A percentile compares a stretch with the other conserved stretches of the same genome.
These are phyloP conservation scores for Eutrema heterophyllum DNA, from an alignment of 345 rosid species.

Conservation along the genomic window DNA sequence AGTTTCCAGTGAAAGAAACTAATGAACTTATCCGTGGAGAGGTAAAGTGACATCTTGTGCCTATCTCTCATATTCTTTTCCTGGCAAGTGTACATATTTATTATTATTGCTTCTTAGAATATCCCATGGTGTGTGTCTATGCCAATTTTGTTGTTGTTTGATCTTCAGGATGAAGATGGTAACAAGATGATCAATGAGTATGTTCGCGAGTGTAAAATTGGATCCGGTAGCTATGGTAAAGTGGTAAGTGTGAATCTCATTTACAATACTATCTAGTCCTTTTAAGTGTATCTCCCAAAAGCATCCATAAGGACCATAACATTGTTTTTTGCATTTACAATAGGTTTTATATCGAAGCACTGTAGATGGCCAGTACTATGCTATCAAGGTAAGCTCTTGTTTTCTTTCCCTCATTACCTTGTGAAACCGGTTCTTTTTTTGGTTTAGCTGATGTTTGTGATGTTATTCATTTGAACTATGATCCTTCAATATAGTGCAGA, in stretches of 20 bases:
- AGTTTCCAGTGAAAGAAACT: conserved; percentile 85
- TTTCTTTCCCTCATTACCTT: not conserved
- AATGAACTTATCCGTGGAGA: conserved; percentile 70
- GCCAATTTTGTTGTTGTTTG: not conserved
- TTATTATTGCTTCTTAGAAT: not conserved
- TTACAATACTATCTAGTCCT: not conserved
- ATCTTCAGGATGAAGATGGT: conserved; percentile 86
- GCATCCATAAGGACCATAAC: not conserved
- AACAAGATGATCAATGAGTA: conserved; percentile 85
- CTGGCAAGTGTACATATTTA: not conserved
- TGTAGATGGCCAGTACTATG: conserved; percentile 74
- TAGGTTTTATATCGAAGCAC: conserved; percentile 85
- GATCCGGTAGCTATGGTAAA: conserved; percentile 99
- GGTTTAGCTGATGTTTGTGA: not conserved
- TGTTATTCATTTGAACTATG: not conserved
- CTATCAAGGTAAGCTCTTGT: conserved; percentile 67
- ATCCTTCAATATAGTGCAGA: not conserved
- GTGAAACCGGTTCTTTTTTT: not conserved
- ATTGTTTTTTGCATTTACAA: not conserved
- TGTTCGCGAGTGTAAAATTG: conserved; percentile 77
- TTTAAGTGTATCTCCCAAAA: not conserved
- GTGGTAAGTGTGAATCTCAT: conserved; percentile 59
- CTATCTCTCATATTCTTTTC: not conserved
- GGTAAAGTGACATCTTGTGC: conserved; percentile 38
- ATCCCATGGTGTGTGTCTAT: not conserved